Percentiles rank a stretch among this genome's conserved stretches.
These are phyloP conservation scores for Glebionis coronaria DNA, from an alignment of 129 eudicot species.

Conservation along the genomic window DNA sequence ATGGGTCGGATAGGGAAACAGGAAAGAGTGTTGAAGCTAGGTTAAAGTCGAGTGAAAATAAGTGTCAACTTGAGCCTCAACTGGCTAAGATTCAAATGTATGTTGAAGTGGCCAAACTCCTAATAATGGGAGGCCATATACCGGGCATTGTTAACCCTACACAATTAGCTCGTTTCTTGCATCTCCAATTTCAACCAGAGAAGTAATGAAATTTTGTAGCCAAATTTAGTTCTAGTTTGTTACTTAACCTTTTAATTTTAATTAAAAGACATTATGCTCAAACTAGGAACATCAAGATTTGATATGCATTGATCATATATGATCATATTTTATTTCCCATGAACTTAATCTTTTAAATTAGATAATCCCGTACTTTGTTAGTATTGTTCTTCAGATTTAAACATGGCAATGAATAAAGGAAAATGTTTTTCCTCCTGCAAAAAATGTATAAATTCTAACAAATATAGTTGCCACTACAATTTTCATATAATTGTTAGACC, in stretches of 20 bases:
- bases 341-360: no score
- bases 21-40: background rate
- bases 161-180: slow-evolving; percentile 38
- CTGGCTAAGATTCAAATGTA: slow-evolving; percentile 26
- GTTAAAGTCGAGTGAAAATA: background rate
- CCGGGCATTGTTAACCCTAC: slow-evolving; percentile 58
- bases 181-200: slow-evolving; percentile 15
- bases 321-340: no score
- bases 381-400: no score
- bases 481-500: no score
- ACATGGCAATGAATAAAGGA: no score
- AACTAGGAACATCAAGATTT: no score
- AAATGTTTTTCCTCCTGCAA: no score
- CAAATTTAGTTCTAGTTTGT: background rate
- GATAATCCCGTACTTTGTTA: no score
- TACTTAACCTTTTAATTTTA: no score
- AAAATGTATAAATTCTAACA: no score
- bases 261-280: background rate
- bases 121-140: slow-evolving; percentile 43
- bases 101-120: slow-evolving; percentile 32
- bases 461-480: no score
- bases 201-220: background rate
- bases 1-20: background rate
- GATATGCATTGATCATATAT: no score
- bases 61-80: background rate